phyloP scores from a whole-genome alignment of 371 early-diverging fungal species.

The Syncephalastrum monosporum region DNA sequence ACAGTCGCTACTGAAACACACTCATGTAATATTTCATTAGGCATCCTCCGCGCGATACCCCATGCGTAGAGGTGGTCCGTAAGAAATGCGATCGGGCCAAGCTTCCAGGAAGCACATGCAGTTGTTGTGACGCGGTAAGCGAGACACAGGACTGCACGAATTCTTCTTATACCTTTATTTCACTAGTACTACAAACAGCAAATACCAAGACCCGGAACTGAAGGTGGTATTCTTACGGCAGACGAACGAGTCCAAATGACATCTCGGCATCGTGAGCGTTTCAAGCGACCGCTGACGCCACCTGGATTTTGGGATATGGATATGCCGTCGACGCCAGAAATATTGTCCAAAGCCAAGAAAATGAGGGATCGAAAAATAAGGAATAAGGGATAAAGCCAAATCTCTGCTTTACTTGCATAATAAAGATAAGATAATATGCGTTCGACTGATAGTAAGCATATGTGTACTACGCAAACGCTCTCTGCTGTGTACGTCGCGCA shows the following conservation, averaged over 20 bases:
- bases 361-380: too few relatives aligned
- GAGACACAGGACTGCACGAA: too few relatives aligned
- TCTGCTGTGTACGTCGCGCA: too few relatives aligned
- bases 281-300: constrained; percentile 9
- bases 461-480: too few relatives aligned
- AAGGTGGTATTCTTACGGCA: neutral
- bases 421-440: too few relatives aligned
- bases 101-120: constrained; percentile 4
- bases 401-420: too few relatives aligned
- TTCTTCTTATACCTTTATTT: neutral
- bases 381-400: too few relatives aligned
- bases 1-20: too few relatives aligned
- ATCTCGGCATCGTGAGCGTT: constrained; percentile 7
- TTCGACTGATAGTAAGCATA: too few relatives aligned
- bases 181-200: neutral
- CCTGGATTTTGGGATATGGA: constrained; percentile 15
- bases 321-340: constrained; percentile 7
- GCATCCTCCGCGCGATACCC: neutral
- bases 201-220: neutral
- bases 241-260: neutral
- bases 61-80: constrained; percentile 12
- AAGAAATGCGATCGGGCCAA: constrained; percentile 6
- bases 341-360: too few relatives aligned
- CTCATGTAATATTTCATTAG: too few relatives aligned
- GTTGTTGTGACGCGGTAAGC: constrained; percentile 5